These are phyloP conservation scores for Primulina tabacum DNA, from an alignment of 257 asterid genomes.

Conservation along the genomic window DNA sequence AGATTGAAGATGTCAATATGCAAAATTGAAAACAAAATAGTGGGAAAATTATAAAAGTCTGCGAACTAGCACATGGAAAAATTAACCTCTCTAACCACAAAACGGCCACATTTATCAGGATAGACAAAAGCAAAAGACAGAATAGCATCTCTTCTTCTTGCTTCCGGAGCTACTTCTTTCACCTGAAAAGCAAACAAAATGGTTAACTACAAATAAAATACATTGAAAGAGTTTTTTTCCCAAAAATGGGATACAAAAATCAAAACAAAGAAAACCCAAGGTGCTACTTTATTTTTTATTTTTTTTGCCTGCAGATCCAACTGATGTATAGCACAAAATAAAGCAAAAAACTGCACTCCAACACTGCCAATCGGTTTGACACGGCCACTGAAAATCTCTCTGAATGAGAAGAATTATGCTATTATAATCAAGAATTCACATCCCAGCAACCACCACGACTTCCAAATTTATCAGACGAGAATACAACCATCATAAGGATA, in stretches of 20 bases:
- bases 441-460: neutral
- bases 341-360: neutral
- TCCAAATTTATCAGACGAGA: neutral
- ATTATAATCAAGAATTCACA: neutral
- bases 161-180: constrained; percentile 95
- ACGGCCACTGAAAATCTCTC: neutral
- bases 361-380: neutral
- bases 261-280: neutral
- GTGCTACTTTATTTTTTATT: too few relatives aligned
- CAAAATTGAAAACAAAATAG: neutral
- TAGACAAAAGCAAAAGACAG: constrained; percentile 86
- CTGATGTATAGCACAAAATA: neutral
- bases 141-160: constrained; percentile 84
- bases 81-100: constrained; percentile 75
- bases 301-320: neutral
- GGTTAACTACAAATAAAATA: neutral
- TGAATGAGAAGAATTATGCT: neutral
- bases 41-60: neutral
- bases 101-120: constrained; percentile 82
- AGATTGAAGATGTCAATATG: neutral
- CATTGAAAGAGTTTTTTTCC: neutral
- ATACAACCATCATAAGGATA: too few relatives aligned
- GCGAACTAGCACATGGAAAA: neutral
- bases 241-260: constrained; percentile 4
- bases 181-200: constrained; percentile 43